Conservation (phyloP, 495 filamentous ascomycete genomes). For the Cercophora newfieldiana region DNA sequence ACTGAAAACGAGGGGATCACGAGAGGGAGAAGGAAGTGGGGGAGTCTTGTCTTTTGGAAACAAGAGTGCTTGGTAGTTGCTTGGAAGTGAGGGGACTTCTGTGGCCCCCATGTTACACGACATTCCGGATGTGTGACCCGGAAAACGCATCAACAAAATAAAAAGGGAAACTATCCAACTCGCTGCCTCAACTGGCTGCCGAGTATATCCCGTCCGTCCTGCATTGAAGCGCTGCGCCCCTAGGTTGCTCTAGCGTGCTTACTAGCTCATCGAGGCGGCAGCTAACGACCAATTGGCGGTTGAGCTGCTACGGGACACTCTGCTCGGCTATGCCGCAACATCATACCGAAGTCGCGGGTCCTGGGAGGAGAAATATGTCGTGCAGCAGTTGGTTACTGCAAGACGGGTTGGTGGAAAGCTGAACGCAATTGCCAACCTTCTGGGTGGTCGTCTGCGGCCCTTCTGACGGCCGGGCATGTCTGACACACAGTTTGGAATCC, state of each 20-base stretch:
- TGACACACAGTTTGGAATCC: too few species aligned
- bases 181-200: neutral
- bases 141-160: neutral
- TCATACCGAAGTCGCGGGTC: too few species aligned
- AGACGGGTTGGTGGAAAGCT: too few species aligned
- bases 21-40: neutral
- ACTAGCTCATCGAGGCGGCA: neutral
- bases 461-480: too few species aligned
- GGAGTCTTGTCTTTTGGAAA: neutral
- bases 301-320: too few species aligned
- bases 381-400: too few species aligned
- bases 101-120: slow-evolving; percentile 9
- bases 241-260: neutral
- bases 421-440: too few species aligned
- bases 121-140: neutral
- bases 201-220: neutral
- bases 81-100: slow-evolving; percentile 2
- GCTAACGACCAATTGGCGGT: neutral
- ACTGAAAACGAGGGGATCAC: neutral
- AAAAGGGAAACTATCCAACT: neutral
- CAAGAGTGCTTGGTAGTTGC: neutral
- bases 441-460: too few species aligned
- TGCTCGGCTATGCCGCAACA: too few species aligned
- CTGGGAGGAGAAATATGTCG: too few species aligned
- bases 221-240: neutral